Evolutionary conservation across 2,329 filamentous ascomycete species (phyloP).

Genomic region (Fonsecaea erecta): DNA sequence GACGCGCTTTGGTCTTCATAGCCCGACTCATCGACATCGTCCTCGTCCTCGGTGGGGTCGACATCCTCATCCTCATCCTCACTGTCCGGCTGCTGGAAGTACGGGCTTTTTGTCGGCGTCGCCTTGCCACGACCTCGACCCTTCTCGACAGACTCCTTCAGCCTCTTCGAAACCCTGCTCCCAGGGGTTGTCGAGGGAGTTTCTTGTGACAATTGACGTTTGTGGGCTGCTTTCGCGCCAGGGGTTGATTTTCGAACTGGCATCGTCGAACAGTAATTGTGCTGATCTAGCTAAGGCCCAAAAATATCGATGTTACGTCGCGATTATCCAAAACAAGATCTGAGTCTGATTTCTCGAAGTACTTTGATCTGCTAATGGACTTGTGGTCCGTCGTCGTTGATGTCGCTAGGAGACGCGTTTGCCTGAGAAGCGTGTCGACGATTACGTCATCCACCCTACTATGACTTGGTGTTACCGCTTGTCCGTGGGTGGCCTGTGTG

Average conservation of each 20-base stretch:
- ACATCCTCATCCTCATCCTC: slow-evolving; percentile 45
- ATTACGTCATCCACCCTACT: not conserved
- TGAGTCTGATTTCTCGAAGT: not conserved
- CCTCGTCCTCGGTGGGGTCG: slow-evolving; percentile 34
- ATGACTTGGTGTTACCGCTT: no score
- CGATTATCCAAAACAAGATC: not conserved
- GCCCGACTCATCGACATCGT: slow-evolving; percentile 27
- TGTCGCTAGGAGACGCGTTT: not conserved
- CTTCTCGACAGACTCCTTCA: slow-evolving; percentile 30
- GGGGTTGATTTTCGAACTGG: slow-evolving; percentile 26
- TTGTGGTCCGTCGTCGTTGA: not conserved
- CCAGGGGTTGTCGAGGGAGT: slow-evolving; percentile 25
- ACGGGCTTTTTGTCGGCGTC: slow-evolving; percentile 57
- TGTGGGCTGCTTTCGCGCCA: slow-evolving; percentile 25
- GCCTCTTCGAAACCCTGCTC: slow-evolving; percentile 33
- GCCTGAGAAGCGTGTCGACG: not conserved
- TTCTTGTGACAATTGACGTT: slow-evolving; percentile 30
- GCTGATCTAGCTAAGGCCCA: not conserved
- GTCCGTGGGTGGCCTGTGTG: no score
- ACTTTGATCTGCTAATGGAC: not conserved
- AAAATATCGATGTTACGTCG: not conserved
- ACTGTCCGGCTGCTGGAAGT: slow-evolving; percentile 47
- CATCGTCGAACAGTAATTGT: slow-evolving; percentile 8
- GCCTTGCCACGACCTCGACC: slow-evolving; percentile 23
- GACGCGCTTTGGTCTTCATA: slow-evolving; percentile 38